Percentiles rank a stretch among this genome's conserved stretches.
phyloP scores from a whole-genome alignment of 78 protist species.

The Planoprotostelium fungivorum region DNA sequence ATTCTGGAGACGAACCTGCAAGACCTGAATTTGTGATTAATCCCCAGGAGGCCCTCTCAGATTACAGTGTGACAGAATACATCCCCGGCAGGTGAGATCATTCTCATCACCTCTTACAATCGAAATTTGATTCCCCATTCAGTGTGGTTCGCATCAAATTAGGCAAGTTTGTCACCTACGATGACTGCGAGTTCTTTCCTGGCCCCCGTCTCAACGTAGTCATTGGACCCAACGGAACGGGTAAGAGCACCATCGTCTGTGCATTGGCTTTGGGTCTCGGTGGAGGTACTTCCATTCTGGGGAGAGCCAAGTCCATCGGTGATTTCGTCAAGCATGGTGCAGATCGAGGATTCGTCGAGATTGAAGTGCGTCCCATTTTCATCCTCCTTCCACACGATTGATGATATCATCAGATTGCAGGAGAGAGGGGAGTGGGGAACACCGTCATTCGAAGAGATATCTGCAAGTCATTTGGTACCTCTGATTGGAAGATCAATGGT shows the following conservation, averaged over 20 bases:
- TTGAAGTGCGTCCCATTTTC: constrained; percentile 42
- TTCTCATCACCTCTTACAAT: neutral
- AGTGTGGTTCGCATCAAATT: constrained; percentile 41
- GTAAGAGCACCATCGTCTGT: constrained; percentile 85
- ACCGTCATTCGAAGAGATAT: constrained; percentile 32
- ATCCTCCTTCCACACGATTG: too few relatives aligned
- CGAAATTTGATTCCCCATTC: neutral
- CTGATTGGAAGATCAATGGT: constrained; percentile 49
- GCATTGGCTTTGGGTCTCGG: constrained; percentile 88
- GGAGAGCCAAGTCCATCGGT: constrained; percentile 43
- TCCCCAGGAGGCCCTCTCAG: neutral
- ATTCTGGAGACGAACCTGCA: neutral
- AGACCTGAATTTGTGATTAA: neutral
- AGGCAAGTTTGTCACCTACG: constrained; percentile 53
- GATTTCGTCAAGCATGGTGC: constrained; percentile 66
- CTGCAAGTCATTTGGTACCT: constrained; percentile 1
- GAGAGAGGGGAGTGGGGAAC: neutral
- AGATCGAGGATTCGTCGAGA: constrained; percentile 61
- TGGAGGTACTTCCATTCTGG: constrained; percentile 67
- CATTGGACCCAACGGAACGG: constrained; percentile 94
- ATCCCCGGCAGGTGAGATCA: neutral
- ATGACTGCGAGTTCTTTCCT: constrained; percentile 44
- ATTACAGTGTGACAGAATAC: neutral
- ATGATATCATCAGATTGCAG: neutral
- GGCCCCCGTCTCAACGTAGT: constrained; percentile 80